Evolutionary conservation across 1,139 yeast species (phyloP), one percentile per base, ranked within the genome.

Genomic region (Pichia sp.): DNA sequence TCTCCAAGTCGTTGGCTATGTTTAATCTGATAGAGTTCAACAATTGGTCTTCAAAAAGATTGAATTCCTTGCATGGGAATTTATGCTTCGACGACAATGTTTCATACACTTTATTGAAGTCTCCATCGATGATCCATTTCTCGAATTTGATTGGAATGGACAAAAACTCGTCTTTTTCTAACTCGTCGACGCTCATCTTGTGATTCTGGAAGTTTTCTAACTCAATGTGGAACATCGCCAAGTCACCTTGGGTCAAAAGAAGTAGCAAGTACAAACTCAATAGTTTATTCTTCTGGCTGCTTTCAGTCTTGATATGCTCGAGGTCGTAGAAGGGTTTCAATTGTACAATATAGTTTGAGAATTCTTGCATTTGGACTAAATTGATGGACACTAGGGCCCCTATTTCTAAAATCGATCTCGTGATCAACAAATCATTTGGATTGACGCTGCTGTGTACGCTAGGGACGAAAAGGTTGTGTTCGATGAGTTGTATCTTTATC

Each of bases 121-220:
- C 87, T 48, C 99, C 99, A 71, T 93, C 99, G 88, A 93, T 90
- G 62, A 93, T 80, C 84, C 95, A 89, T 63, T 90, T 86, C 70
- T 93, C 99, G 62, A 93, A 82, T 63, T 84, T 82, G 56, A 93
- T 84, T 31, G 99, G 98, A 70, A 90, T 90, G 53, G 82, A 80
- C 62, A 93, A 76, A 69, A 75, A 82, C 56, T 72, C 70, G 63
- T 84, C 88, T 42, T 73, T 72, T 60, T 84, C 89, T 48, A 82
- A 76, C 56, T 81, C 76, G 64, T 81, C 85, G 51, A 80, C 73
- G 53, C 77, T 76, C 60, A 75, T 74, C 43, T 73, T 68, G 52
- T 77, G 74, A 65, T 79, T 79, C 63, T 78, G 80, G 62, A 92
- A 78, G 58, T 77, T 77, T 70, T 93, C 98, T 60, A 93, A 75